These are phyloP conservation scores for Penicillium argentinense DNA, from an alignment of 495 filamentous ascomycete genomes.

Conservation along the genomic window DNA sequence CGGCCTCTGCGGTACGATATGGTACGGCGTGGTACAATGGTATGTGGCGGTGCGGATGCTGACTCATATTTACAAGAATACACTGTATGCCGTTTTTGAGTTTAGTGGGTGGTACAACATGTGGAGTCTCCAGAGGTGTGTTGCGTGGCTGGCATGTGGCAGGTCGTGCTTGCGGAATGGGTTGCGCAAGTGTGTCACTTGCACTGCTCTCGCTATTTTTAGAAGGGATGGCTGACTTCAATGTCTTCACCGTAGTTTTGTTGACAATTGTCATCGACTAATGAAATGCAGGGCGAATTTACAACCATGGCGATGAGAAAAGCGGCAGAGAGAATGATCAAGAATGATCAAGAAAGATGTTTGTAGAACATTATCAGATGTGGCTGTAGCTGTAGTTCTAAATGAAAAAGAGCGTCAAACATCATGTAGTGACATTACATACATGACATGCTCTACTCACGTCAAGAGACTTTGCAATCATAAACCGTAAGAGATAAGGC, in stretches of 20 bases:
- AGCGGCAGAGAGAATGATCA: too few species aligned
- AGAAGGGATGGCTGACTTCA: background rate
- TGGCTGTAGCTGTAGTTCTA: too few species aligned
- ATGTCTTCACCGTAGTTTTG: too few species aligned
- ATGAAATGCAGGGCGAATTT: too few species aligned
- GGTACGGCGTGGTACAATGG: background rate
- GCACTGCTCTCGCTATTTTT: background rate
- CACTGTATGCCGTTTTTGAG: background rate
- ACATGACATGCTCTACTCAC: too few species aligned
- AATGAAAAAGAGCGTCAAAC: too few species aligned
- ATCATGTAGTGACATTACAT: too few species aligned
- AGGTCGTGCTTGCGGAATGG: background rate
- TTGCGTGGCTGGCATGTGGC: constrained; percentile 1
- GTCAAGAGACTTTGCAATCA: too few species aligned
- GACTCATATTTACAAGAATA: background rate
- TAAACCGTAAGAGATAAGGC: too few species aligned
- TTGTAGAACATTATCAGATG: too few species aligned
- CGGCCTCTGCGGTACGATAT: background rate
- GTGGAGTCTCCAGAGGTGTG: background rate
- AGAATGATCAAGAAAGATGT: too few species aligned
- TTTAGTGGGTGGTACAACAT: background rate
- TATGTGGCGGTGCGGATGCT: background rate
- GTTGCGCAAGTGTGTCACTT: background rate
- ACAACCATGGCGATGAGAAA: too few species aligned
- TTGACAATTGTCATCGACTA: background rate